Conservation (phyloP, 2,329 filamentous ascomycete genomes). For the Colletotrichum destructivum region DNA sequence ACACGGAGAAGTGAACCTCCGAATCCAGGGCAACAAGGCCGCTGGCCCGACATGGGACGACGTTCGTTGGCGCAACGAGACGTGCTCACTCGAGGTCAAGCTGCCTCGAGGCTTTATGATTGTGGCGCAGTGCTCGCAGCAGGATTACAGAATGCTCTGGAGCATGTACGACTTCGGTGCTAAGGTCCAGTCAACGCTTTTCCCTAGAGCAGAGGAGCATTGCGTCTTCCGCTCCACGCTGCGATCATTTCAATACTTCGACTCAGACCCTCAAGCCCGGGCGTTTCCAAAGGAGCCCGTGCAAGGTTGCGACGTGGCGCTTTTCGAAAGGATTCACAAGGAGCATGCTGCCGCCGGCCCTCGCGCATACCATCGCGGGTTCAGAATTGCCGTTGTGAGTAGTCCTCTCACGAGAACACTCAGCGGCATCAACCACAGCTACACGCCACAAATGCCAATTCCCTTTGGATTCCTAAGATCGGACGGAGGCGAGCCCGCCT, state of each 20-base stretch:
- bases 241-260: constrained; percentile 85
- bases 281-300: constrained; percentile 84
- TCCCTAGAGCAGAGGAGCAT: constrained; percentile 78
- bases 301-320: constrained; percentile 77
- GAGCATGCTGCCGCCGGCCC: constrained; percentile 81
- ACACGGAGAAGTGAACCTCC: constrained; percentile 81
- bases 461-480: constrained; percentile 84
- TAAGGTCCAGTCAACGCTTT: constrained; percentile 81
- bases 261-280: constrained; percentile 77
- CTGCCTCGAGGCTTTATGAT: constrained; percentile 84
- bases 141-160: constrained; percentile 85
- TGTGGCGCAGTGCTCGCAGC: constrained; percentile 78
- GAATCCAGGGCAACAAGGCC: constrained; percentile 78
- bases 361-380: constrained; percentile 83
- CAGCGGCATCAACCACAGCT: constrained; percentile 80
- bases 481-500: constrained; percentile 78
- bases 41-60: constrained; percentile 84
- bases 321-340: constrained; percentile 81
- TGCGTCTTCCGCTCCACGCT: constrained; percentile 79
- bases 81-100: constrained; percentile 75
- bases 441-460: constrained; percentile 76
- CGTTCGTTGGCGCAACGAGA: constrained; percentile 82
- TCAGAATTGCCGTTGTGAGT: constrained; percentile 83
- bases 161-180: constrained; percentile 88
- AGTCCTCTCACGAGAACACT: constrained; percentile 83